Percentiles rank a stretch among this genome's conserved stretches.
Conservation (phyloP, 176 grass and related monocot genomes). For the Phragmites australis region DNA sequence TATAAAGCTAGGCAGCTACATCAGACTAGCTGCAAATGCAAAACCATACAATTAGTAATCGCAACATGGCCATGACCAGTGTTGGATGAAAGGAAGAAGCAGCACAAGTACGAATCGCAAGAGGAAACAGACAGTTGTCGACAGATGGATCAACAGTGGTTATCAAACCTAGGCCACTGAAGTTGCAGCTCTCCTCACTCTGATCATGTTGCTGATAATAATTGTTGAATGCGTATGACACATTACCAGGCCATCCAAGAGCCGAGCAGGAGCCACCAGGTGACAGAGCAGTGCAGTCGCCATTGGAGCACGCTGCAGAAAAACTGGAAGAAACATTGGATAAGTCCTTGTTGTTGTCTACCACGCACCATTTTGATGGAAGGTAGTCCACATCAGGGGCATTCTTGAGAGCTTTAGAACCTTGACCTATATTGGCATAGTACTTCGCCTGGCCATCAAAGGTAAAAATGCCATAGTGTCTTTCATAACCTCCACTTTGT, state of each 20-base stretch:
- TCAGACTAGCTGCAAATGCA: slow-evolving; percentile 19
- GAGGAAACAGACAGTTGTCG: slow-evolving; percentile 65
- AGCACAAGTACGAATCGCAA: slow-evolving; percentile 56
- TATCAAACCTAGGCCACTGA: slow-evolving; percentile 74
- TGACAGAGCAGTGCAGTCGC: slow-evolving; percentile 76
- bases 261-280: slow-evolving; percentile 68
- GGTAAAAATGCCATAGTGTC: slow-evolving; percentile 86
- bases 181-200: slow-evolving; percentile 71
- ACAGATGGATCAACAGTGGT: slow-evolving; percentile 90
- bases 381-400: slow-evolving; percentile 70
- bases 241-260: slow-evolving; percentile 84
- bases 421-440: slow-evolving; percentile 79
- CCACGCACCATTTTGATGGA: slow-evolving; percentile 78
- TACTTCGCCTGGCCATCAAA: slow-evolving; percentile 96
- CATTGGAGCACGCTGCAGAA: slow-evolving; percentile 61
- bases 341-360: slow-evolving; percentile 80
- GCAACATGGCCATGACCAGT: neutral
- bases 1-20: neutral
- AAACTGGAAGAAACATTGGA: slow-evolving; percentile 62
- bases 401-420: slow-evolving; percentile 61
- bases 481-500: slow-evolving; percentile 61
- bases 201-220: slow-evolving; percentile 88
- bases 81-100: slow-evolving; percentile 45
- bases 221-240: slow-evolving; percentile 90
- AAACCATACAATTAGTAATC: slow-evolving; percentile 29